A percentile compares a stretch with the other conserved stretches of the same genome.
These are phyloP conservation scores for Tolypocladium cylindrosporum DNA, from an alignment of 2,329 filamentous ascomycete species.

Conservation along the genomic window DNA sequence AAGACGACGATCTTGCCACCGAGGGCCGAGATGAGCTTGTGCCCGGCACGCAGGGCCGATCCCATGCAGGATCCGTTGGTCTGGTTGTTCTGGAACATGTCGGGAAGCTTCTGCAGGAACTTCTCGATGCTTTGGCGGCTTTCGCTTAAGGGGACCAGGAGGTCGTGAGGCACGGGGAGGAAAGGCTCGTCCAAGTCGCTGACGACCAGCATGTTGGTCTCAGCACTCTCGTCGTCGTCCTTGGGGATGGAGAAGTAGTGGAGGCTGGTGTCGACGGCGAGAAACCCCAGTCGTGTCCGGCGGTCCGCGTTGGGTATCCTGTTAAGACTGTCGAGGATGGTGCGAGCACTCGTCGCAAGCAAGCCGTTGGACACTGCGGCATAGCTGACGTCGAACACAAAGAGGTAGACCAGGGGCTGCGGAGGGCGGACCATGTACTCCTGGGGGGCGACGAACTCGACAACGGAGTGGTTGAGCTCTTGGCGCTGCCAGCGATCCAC, in stretches of 20 bases:
- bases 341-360: constrained; percentile 82
- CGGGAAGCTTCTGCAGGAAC: constrained; percentile 82
- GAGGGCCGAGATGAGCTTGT: constrained; percentile 89
- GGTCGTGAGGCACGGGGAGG: constrained; percentile 82
- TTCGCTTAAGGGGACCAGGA: constrained; percentile 81
- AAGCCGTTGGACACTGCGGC: constrained; percentile 83
- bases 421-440: constrained; percentile 99
- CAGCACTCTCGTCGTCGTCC: constrained; percentile 73
- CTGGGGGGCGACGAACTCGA: constrained; percentile 95
- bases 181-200: constrained; percentile 96
- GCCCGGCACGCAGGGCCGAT: constrained; percentile 80
- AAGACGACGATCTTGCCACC: constrained; percentile 93
- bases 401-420: constrained; percentile 89
- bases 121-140: constrained; percentile 84
- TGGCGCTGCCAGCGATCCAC: constrained; percentile 86
- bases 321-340: constrained; percentile 89
- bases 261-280: constrained; percentile 87
- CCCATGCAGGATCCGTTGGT: constrained; percentile 90
- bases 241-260: constrained; percentile 95
- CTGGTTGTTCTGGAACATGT: constrained; percentile 95
- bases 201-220: constrained; percentile 86
- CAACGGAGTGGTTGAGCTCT: constrained; percentile 91
- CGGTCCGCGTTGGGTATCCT: constrained; percentile 97
- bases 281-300: constrained; percentile 84
- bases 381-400: constrained; percentile 91